Evolutionary conservation across 257 asterid species (phyloP).

Genomic region (Nicotiana paniculata): DNA sequence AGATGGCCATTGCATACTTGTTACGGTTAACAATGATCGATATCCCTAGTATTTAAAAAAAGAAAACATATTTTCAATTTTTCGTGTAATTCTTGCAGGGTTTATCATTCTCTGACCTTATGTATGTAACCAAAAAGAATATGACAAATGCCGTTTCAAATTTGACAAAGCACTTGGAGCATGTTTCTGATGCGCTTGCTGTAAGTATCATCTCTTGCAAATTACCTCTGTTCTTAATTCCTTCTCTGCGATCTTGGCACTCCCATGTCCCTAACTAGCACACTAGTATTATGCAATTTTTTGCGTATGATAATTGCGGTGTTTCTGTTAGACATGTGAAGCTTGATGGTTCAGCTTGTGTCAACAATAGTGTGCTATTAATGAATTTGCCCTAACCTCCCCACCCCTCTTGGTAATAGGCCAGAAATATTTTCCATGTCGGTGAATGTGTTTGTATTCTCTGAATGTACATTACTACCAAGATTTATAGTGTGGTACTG

Average conservation of each 20-base stretch:
- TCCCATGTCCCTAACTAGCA: not conserved
- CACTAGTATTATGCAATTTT: not conserved
- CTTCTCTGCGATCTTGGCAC: not conserved
- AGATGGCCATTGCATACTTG: not conserved
- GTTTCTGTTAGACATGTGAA: not conserved
- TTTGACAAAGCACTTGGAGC: constrained; percentile 76
- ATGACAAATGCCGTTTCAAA: constrained; percentile 81
- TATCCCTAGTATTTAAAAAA: not conserved
- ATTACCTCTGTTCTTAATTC: not conserved
- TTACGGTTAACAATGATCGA: not conserved
- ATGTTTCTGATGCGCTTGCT: constrained; percentile 80
- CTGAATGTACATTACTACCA: not conserved
- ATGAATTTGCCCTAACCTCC: not conserved
- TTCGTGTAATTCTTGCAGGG: constrained; percentile 41
- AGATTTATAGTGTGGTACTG: not conserved
- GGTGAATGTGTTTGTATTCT: not conserved
- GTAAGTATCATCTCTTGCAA: constrained; percentile 31
- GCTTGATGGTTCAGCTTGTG: not conserved
- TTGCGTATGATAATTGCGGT: not conserved
- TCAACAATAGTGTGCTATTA: not conserved
- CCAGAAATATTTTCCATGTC: not conserved
- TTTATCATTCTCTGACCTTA: constrained; percentile 73
- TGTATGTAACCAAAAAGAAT: constrained; percentile 76
- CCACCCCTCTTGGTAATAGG: not conserved
- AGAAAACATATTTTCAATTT: not conserved